phyloP scores from a whole-genome alignment of 2,329 filamentous ascomycete genomes.

The Pochonia chlamydosporia region DNA sequence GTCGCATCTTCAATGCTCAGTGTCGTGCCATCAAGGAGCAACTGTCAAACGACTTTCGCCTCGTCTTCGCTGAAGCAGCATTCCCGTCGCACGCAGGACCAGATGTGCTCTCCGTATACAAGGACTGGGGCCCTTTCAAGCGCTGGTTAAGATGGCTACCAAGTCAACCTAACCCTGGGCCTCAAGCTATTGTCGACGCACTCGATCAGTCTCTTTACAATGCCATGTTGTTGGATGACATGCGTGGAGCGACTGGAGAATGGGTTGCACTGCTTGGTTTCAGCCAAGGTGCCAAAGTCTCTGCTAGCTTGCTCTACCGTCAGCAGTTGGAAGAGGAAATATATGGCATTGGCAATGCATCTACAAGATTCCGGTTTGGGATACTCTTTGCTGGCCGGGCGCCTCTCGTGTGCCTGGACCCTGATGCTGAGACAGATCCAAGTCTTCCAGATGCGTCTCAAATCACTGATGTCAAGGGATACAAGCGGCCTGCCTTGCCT shows the following conservation, averaged over 20 bases:
- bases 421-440: conserved; percentile 5
- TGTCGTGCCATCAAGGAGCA: conserved; percentile 41
- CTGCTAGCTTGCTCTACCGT: conserved; percentile 46
- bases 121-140: conserved; percentile 55
- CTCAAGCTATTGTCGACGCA: conserved; percentile 30
- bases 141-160: conserved; percentile 38
- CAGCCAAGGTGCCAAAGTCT: conserved; percentile 55
- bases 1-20: conserved; percentile 57
- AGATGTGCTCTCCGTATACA: conserved; percentile 56
- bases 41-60: conserved; percentile 53
- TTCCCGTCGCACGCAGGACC: conserved; percentile 55
- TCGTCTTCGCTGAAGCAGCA: conserved; percentile 63
- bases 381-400: conserved; percentile 12
- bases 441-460: not conserved
- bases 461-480: too few species aligned
- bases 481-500: not conserved
- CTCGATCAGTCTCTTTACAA: conserved; percentile 27
- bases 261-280: conserved; percentile 56
- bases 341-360: not conserved
- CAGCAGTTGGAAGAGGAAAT: conserved; percentile 45
- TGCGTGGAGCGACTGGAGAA: conserved; percentile 34
- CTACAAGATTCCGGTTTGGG: conserved; percentile 10
- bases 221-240: conserved; percentile 43
- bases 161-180: not conserved
- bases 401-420: conserved; percentile 9